Conservation (phyloP, 2,329 filamentous ascomycete genomes). For the Aspergillus sojae region DNA sequence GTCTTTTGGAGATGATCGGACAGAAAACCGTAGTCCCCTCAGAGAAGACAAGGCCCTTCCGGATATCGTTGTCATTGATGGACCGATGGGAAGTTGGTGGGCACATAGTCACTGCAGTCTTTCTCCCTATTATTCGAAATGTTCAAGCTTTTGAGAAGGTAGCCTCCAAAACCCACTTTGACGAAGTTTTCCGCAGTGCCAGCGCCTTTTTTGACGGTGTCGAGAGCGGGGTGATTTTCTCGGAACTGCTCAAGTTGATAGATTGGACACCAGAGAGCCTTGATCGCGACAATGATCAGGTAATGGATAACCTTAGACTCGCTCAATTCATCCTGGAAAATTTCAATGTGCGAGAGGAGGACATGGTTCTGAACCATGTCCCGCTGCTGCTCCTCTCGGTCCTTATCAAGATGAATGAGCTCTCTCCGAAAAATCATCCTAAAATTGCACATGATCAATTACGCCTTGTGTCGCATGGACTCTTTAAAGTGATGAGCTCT, state of each 20-base stretch:
- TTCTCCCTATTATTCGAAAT: conserved; percentile 81
- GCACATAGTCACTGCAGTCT: conserved; percentile 82
- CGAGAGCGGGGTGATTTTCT: conserved; percentile 90
- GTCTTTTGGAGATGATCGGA: conserved; percentile 76
- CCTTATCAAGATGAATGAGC: conserved; percentile 49
- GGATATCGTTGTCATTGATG: conserved; percentile 93
- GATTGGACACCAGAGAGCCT: conserved; percentile 55
- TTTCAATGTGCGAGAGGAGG: conserved; percentile 94
- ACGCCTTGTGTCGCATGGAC: conserved; percentile 24
- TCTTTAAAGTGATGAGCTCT: conserved; percentile 34
- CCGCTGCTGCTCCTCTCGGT: conserved; percentile 73
- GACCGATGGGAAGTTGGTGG: conserved; percentile 97
- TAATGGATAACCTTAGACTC: conserved; percentile 66
- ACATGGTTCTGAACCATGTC: conserved; percentile 87
- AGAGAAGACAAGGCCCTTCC: conserved; percentile 81
- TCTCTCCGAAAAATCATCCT: conserved; percentile 23
- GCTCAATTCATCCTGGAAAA: conserved; percentile 80
- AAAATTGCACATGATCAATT: conserved; percentile 19
- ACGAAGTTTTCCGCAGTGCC: conserved; percentile 87
- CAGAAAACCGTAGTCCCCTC: conserved; percentile 56
- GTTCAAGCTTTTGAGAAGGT: conserved; percentile 72
- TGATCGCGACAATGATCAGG: conserved; percentile 51
- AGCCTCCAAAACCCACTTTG: conserved; percentile 71
- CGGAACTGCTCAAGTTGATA: conserved; percentile 73
- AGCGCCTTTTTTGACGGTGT: conserved; percentile 97